These are phyloP conservation scores for Kwoniella heveanensis DNA, from an alignment of 768 basidiomycete species.

Conservation along the genomic window DNA sequence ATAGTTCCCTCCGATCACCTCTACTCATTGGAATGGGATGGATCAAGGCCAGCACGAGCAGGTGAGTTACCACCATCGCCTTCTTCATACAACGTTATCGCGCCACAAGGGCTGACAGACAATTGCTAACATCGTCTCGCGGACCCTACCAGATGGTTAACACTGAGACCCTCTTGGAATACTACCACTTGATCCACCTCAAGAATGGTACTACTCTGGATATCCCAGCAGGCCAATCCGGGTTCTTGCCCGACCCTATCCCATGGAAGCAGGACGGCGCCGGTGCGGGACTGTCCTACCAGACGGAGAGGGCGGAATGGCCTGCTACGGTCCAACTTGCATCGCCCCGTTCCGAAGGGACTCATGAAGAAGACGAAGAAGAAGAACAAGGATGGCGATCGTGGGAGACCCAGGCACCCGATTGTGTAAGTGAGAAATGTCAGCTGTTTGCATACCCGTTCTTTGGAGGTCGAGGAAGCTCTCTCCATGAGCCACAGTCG, in stretches of 20 bases:
- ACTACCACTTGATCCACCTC: slow-evolving; percentile 22
- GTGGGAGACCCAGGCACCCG: slow-evolving; percentile 4
- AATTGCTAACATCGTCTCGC: too few relatives aligned
- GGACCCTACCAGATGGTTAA: slow-evolving; percentile 30
- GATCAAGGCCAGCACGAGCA: slow-evolving; percentile 18
- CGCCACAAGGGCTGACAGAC: too few relatives aligned
- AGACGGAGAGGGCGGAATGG: neutral
- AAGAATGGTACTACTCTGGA: slow-evolving; percentile 30
- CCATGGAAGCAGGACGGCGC: neutral
- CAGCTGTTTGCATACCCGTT: too few relatives aligned
- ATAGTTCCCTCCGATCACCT: slow-evolving; percentile 34
- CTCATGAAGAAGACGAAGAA: neutral
- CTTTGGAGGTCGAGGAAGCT: too few relatives aligned
- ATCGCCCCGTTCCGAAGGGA: neutral
- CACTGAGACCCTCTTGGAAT: slow-evolving; percentile 29
- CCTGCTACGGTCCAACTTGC: neutral
- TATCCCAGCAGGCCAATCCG: slow-evolving; percentile 30
- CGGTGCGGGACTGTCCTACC: neutral
- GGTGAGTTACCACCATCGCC: slow-evolving; percentile 1
- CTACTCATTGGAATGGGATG: neutral
- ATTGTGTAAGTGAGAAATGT: slow-evolving; percentile 23
- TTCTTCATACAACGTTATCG: too few relatives aligned
- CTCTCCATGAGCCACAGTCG: too few relatives aligned
- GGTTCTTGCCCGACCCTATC: slow-evolving; percentile 17
- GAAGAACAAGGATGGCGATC: too few relatives aligned